These are phyloP conservation scores for Suillus weaverae DNA, from an alignment of 768 basidiomycete species.

Conservation along the genomic window DNA sequence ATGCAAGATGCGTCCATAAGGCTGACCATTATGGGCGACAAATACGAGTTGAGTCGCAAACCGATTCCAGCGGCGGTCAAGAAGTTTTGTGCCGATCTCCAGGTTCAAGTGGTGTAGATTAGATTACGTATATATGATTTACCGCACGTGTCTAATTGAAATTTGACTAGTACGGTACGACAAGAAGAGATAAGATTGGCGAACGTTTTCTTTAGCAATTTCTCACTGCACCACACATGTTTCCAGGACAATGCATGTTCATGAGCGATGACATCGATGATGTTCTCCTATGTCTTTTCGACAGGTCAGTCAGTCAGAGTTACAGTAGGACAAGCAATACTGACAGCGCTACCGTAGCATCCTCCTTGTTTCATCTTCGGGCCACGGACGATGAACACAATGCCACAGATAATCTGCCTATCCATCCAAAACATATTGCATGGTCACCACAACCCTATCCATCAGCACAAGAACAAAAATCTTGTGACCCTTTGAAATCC, in stretches of 20 bases:
- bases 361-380: conserved; percentile 59
- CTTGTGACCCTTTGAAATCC: conserved; percentile 5
- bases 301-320: conserved; percentile 25
- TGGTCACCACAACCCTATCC: conserved; percentile 27
- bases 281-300: conserved; percentile 32
- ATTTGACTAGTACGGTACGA: conserved; percentile 1
- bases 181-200: conserved; percentile 17
- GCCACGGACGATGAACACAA: conserved; percentile 55
- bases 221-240: conserved; percentile 11
- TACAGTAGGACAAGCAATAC: not conserved
- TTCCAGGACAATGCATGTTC: conserved; percentile 5
- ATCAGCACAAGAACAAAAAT: conserved; percentile 14
- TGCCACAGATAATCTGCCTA: conserved; percentile 39
- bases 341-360: conserved; percentile 39
- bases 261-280: conserved; percentile 26
- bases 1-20: conserved; percentile 42
- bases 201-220: conserved; percentile 15
- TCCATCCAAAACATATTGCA: conserved; percentile 25
- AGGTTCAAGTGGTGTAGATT: conserved; percentile 33
- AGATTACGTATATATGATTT: not conserved
- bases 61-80: conserved; percentile 36
- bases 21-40: conserved; percentile 90
- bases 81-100: conserved; percentile 51
- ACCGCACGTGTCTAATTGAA: not conserved
- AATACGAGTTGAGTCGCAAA: conserved; percentile 67